phyloP scores from a whole-genome alignment of 1,284 basidiomycete species.

The Clitocybe nebularis region DNA sequence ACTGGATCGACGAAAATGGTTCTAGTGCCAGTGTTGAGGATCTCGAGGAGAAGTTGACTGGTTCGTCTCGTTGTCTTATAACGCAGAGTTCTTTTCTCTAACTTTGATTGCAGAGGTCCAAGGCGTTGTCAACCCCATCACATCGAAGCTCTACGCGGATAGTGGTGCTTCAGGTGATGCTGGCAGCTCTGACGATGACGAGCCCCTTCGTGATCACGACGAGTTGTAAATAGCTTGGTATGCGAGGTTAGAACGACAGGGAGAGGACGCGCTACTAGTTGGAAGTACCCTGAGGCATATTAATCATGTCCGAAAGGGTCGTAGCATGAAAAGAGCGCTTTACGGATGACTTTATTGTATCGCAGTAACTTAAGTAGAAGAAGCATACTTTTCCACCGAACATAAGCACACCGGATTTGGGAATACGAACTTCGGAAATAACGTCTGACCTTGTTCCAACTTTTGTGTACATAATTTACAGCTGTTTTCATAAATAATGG shows the following conservation, averaged over 20 bases:
- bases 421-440: neutral
- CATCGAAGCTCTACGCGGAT: slow-evolving; percentile 71
- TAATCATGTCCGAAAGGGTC: neutral
- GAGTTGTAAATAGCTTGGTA: slow-evolving; percentile 49
- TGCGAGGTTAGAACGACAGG: slow-evolving; percentile 1
- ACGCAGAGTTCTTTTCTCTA: neutral
- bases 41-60: slow-evolving; percentile 83
- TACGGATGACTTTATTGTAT: slow-evolving; percentile 2
- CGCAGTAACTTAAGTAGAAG: slow-evolving; percentile 3
- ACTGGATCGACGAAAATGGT: slow-evolving; percentile 89
- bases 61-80: slow-evolving; percentile 21
- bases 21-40: slow-evolving; percentile 78
- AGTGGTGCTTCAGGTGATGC: slow-evolving; percentile 29
- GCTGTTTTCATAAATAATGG: neutral
- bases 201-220: slow-evolving; percentile 59
- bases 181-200: slow-evolving; percentile 50
- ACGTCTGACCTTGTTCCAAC: too few species aligned
- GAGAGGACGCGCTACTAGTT: slow-evolving; percentile 2
- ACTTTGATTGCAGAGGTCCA: slow-evolving; percentile 55
- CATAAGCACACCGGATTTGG: neutral
- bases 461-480: too few species aligned
- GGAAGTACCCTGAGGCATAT: neutral
- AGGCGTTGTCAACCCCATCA: slow-evolving; percentile 69
- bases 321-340: slow-evolving; percentile 2
- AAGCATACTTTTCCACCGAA: slow-evolving; percentile 1